Conservation (phyloP, 768 basidiomycete genomes). For the Tephrocybe sp. region DNA sequence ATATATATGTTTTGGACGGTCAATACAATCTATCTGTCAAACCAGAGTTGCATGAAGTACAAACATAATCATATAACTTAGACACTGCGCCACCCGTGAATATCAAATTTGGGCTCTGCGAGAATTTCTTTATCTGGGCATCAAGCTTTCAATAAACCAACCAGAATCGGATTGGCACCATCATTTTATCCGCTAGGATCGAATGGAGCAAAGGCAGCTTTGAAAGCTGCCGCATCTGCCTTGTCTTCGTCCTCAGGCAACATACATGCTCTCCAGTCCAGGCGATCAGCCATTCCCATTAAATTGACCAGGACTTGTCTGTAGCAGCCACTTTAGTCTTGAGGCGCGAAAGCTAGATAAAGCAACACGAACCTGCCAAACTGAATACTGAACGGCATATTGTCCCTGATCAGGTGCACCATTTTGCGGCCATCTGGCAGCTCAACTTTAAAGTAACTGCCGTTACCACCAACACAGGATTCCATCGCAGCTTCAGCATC, state of each 20-base stretch:
- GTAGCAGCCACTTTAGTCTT: slow-evolving; percentile 2
- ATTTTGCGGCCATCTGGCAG: slow-evolving; percentile 82
- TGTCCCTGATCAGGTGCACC: slow-evolving; percentile 80
- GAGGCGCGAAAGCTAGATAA: not conserved
- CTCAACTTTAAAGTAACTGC: slow-evolving; percentile 89
- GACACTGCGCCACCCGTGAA: too few relatives aligned
- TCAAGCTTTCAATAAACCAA: too few relatives aligned
- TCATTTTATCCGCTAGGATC: slow-evolving; percentile 42
- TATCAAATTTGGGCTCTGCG: too few relatives aligned
- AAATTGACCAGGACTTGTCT: slow-evolving; percentile 82
- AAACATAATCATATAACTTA: too few relatives aligned
- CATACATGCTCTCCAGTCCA: slow-evolving; percentile 91
- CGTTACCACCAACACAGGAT: slow-evolving; percentile 47
- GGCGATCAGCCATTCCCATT: slow-evolving; percentile 70
- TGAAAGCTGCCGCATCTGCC: slow-evolving; percentile 81
- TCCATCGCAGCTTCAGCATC: slow-evolving; percentile 64
- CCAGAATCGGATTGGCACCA: not conserved
- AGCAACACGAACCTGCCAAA: slow-evolving; percentile 79
- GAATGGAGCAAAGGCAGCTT: slow-evolving; percentile 74
- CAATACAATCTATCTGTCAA: too few relatives aligned
- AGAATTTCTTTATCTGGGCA: too few relatives aligned
- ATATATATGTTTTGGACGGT: too few relatives aligned
- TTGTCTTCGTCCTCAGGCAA: slow-evolving; percentile 83
- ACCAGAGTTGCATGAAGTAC: too few relatives aligned
- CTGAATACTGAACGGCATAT: slow-evolving; percentile 82